Evolutionary conservation across 805 yeast genomes (phyloP).

Genomic region (Saturnispora hagleri): DNA sequence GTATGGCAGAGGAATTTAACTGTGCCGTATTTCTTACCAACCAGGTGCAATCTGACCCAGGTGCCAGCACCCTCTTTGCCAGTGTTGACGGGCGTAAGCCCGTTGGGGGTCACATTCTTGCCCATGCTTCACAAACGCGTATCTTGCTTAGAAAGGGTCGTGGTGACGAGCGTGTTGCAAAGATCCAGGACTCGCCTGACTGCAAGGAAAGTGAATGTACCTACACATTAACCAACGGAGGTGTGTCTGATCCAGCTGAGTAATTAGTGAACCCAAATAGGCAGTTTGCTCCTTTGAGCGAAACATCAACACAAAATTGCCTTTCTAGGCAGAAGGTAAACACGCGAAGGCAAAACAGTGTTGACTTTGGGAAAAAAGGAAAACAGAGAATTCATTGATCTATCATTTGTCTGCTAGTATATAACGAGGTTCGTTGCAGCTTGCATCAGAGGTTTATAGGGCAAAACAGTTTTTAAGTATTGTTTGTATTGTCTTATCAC

Average conservation of each 20-base stretch:
- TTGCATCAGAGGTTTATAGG: not conserved
- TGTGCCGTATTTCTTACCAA: slow-evolving; percentile 68
- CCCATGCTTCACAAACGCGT: slow-evolving; percentile 75
- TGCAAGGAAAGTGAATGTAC: slow-evolving; percentile 76
- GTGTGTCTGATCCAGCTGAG: slow-evolving; percentile 27
- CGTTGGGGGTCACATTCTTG: slow-evolving; percentile 75
- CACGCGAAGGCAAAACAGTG: slow-evolving; percentile 5
- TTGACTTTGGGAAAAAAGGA: slow-evolving; percentile 5
- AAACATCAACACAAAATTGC: slow-evolving; percentile 6
- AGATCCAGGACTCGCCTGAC: slow-evolving; percentile 72
- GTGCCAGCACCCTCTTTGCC: slow-evolving; percentile 70
- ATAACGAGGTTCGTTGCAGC: slow-evolving; percentile 1
- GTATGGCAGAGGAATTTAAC: slow-evolving; percentile 71
- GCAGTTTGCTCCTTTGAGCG: not conserved
- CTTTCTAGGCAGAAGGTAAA: slow-evolving; percentile 7
- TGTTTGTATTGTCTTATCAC: not conserved
- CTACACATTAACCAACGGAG: slow-evolving; percentile 51
- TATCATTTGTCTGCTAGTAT: slow-evolving; percentile 5
- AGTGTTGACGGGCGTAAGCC: slow-evolving; percentile 80
- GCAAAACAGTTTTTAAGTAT: not conserved
- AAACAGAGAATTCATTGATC: slow-evolving; percentile 6
- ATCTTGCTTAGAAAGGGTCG: slow-evolving; percentile 64
- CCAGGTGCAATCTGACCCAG: slow-evolving; percentile 80
- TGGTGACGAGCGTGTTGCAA: slow-evolving; percentile 74
- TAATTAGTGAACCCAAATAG: slow-evolving; percentile 8